Evolutionary conservation across 2,329 filamentous ascomycete genomes (phyloP).

Genomic region (Chrysoporthe cubensis): DNA sequence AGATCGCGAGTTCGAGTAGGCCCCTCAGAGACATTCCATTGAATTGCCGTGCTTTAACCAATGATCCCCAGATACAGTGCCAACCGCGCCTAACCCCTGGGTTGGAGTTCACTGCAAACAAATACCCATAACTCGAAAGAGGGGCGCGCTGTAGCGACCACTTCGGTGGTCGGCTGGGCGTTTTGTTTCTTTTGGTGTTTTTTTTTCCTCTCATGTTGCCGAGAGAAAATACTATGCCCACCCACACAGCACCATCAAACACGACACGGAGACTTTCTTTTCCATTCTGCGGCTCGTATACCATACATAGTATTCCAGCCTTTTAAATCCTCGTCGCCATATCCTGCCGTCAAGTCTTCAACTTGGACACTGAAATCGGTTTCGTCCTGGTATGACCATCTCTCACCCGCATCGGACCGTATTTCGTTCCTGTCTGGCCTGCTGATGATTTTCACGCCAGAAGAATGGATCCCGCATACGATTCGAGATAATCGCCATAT

Average conservation of each 20-base stretch:
- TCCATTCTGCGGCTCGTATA: neutral
- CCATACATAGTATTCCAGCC: neutral
- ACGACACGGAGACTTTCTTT: too few relatives aligned
- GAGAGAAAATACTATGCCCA: neutral
- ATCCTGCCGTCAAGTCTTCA: neutral
- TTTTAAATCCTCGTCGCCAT: neutral
- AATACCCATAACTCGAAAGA: slow-evolving; percentile 1
- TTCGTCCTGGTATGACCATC: neutral
- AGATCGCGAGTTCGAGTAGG: neutral
- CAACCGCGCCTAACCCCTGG: neutral
- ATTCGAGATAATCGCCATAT: neutral
- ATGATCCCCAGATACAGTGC: slow-evolving; percentile 5
- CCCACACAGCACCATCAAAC: neutral
- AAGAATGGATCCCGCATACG: too few relatives aligned
- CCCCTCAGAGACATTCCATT: neutral
- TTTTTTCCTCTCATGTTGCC: neutral
- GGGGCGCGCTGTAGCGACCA: slow-evolving; percentile 6
- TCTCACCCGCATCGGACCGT: neutral
- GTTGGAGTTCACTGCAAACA: slow-evolving; percentile 1
- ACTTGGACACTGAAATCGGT: neutral
- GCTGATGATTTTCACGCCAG: neutral
- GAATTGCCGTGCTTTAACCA: slow-evolving; percentile 2
- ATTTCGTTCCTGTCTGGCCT: neutral
- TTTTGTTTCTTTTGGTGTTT: neutral
- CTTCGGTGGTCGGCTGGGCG: neutral